phyloP scores from a whole-genome alignment of 176 grass and related monocot genomes.

The Alloteropsis semialata region DNA sequence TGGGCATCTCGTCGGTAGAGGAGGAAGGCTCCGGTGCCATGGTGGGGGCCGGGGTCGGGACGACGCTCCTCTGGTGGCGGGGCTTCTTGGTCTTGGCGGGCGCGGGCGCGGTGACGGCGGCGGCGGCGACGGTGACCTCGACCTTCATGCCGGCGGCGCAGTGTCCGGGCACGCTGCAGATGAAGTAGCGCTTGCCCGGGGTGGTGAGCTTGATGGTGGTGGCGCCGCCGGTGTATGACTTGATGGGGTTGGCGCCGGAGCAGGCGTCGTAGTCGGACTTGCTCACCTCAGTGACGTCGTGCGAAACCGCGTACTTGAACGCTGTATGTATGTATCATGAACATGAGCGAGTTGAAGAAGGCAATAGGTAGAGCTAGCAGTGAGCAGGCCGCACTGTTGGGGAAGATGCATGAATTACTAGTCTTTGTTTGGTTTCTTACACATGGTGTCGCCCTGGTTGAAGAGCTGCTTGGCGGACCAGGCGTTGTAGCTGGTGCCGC shows the following conservation, averaged over 20 bases:
- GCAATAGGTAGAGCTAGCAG: too few species aligned
- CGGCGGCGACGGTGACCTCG: conserved; percentile 41
- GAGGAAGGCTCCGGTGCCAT: background rate
- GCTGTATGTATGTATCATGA: too few species aligned
- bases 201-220: conserved; percentile 40
- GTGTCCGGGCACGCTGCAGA: conserved; percentile 66
- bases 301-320: background rate
- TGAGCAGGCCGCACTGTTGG: too few species aligned
- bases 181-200: conserved; percentile 74
- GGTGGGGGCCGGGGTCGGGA: conserved; percentile 12
- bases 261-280: conserved; percentile 61
- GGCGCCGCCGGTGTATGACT: conserved; percentile 15
- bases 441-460: conserved; percentile 27
- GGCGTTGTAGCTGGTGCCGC: conserved; percentile 18
- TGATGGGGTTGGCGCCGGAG: conserved; percentile 44
- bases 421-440: background rate
- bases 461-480: conserved; percentile 34
- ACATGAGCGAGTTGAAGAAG: too few species aligned
- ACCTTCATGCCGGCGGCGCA: conserved; percentile 78
- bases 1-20: conserved; percentile 23
- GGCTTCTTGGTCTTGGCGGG: conserved; percentile 25
- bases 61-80: conserved; percentile 12
- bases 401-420: background rate
- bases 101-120: background rate
- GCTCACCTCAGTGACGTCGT: conserved; percentile 72